Percentiles rank a stretch among this genome's conserved stretches.
Evolutionary conservation across 2,329 filamentous ascomycete genomes (phyloP).

Genomic region (Verticillium longisporum): DNA sequence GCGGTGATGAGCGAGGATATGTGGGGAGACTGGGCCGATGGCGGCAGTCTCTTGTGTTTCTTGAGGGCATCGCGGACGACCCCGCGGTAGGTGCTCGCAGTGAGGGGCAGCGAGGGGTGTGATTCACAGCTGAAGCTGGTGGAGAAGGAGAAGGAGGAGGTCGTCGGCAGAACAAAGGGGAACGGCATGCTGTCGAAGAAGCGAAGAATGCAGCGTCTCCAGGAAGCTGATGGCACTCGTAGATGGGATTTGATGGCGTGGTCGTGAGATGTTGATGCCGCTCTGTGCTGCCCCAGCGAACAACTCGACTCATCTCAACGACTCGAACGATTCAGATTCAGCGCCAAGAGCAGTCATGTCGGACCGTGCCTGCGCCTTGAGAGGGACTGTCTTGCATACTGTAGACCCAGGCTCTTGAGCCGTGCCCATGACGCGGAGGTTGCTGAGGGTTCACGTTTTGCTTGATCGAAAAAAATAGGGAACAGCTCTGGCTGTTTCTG

Average conservation of each 20-base stretch:
- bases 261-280: not conserved
- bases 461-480: too few relatives aligned
- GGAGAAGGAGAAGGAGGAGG: conserved; percentile 78
- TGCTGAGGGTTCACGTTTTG: not conserved
- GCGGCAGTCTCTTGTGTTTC: conserved; percentile 78
- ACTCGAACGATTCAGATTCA: not conserved
- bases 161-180: conserved; percentile 82
- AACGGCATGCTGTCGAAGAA: conserved; percentile 66
- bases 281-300: too few relatives aligned
- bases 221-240: not conserved
- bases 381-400: not conserved
- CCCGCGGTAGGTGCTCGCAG: conserved; percentile 75
- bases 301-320: not conserved
- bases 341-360: conserved; percentile 1
- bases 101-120: conserved; percentile 81
- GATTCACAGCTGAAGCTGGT: conserved; percentile 70
- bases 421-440: not conserved
- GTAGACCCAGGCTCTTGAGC: not conserved
- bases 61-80: conserved; percentile 80
- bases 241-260: not conserved
- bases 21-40: conserved; percentile 61
- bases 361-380: not conserved
- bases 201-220: not conserved
- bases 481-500: too few relatives aligned
- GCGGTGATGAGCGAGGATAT: conserved; percentile 63